phyloP scores from a whole-genome alignment of 1,284 basidiomycete species.

The Ceratobasidium sp. region DNA sequence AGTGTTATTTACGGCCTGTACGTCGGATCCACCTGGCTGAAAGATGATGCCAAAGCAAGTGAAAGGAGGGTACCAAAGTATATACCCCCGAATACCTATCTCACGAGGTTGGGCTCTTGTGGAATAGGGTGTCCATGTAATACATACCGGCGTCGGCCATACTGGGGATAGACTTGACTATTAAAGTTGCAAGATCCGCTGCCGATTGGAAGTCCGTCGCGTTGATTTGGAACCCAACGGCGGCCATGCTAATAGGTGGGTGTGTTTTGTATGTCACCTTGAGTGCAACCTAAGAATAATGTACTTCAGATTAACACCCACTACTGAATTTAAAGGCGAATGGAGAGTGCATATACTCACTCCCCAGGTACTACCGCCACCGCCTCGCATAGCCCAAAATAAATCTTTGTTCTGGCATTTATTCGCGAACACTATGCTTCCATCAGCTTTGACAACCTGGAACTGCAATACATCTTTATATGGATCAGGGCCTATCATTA shows the following conservation, averaged over 20 bases:
- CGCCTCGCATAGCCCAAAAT: slow-evolving; percentile 42
- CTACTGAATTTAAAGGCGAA: not conserved
- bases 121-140: not conserved
- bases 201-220: not conserved
- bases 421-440: slow-evolving; percentile 23
- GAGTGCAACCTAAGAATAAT: not conserved
- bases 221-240: not conserved
- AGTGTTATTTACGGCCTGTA: slow-evolving; percentile 5
- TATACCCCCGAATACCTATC: not conserved
- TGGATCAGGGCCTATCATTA: not conserved
- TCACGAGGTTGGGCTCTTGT: not conserved
- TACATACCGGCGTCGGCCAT: slow-evolving; percentile 13
- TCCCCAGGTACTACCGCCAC: slow-evolving; percentile 36
- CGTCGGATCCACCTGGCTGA: not conserved
- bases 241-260: slow-evolving; percentile 7
- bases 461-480: slow-evolving; percentile 38
- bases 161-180: not conserved
- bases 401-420: slow-evolving; percentile 36
- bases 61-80: not conserved
- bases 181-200: not conserved
- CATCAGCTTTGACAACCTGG: slow-evolving; percentile 32
- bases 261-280: slow-evolving; percentile 15
- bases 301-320: not conserved
- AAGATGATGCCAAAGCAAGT: not conserved
- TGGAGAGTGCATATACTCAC: slow-evolving; percentile 18